Conservation (phyloP, 2,329 filamentous ascomycete genomes). For the Talaromyces piceae region DNA sequence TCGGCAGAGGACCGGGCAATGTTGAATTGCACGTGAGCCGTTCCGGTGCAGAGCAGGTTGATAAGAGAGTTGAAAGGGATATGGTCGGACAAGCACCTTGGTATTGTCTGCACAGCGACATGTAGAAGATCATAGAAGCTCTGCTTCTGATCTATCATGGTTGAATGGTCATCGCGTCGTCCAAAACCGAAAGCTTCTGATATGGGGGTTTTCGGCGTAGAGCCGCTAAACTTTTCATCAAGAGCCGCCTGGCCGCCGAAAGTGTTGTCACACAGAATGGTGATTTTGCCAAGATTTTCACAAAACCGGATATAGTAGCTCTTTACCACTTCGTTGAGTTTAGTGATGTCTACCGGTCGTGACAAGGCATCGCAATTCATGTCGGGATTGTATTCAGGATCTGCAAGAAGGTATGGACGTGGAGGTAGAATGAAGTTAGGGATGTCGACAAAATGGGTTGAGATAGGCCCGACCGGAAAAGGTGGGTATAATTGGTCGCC, state of each 20-base stretch:
- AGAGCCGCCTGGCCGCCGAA: slow-evolving; percentile 93
- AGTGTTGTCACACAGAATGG: slow-evolving; percentile 90
- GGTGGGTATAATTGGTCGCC: slow-evolving; percentile 69
- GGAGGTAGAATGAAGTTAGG: slow-evolving; percentile 28
- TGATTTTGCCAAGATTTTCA: slow-evolving; percentile 91
- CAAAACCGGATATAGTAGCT: slow-evolving; percentile 89
- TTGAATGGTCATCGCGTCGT: slow-evolving; percentile 70
- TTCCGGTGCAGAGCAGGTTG: slow-evolving; percentile 91
- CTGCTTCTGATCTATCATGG: slow-evolving; percentile 73
- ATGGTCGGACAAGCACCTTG: slow-evolving; percentile 83
- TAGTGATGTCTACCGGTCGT: slow-evolving; percentile 51
- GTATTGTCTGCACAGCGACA: slow-evolving; percentile 89
- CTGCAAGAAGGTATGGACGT: slow-evolving; percentile 30
- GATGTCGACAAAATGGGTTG: slow-evolving; percentile 29
- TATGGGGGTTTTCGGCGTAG: slow-evolving; percentile 88
- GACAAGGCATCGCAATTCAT: slow-evolving; percentile 25
- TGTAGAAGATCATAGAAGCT: slow-evolving; percentile 93
- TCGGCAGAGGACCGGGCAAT: slow-evolving; percentile 89
- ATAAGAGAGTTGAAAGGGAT: slow-evolving; percentile 91
- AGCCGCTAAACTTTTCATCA: slow-evolving; percentile 86
- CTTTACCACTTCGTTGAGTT: slow-evolving; percentile 66
- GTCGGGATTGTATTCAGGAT: slow-evolving; percentile 24
- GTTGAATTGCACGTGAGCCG: slow-evolving; percentile 85
- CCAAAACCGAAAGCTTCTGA: slow-evolving; percentile 88
- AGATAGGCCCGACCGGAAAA: slow-evolving; percentile 61